phyloP scores from a whole-genome alignment of 805 yeast genomes.

The Tetrapisispora namnaoensis region DNA sequence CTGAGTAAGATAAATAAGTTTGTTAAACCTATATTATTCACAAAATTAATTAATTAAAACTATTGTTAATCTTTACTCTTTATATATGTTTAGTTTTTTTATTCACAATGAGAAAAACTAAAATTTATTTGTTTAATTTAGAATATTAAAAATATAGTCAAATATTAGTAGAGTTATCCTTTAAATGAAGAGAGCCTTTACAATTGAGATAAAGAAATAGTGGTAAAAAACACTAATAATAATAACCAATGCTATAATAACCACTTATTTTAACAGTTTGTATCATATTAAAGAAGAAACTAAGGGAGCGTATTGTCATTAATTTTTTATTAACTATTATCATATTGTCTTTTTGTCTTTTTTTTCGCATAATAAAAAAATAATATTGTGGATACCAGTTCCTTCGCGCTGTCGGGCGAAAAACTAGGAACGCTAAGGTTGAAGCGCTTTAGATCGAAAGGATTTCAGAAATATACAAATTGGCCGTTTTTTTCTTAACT shows the following conservation, averaged over 20 bases:
- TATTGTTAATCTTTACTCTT: background rate
- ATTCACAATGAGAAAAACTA: background rate
- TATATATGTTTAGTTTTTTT: constrained; percentile 1
- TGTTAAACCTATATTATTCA: background rate
- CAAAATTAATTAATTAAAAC: background rate
- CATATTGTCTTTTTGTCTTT: too few relatives aligned
- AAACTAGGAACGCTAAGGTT: constrained; percentile 19
- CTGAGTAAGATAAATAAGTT: background rate
- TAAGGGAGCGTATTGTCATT: background rate
- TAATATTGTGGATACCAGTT: constrained; percentile 11
- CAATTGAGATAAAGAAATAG: too few relatives aligned
- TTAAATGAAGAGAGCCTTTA: too few relatives aligned
- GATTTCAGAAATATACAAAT: background rate
- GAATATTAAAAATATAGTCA: too few relatives aligned
- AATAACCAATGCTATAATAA: too few relatives aligned
- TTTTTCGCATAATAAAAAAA: constrained; percentile 15
- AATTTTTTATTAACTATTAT: background rate
- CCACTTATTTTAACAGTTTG: background rate
- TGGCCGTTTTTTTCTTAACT: background rate
- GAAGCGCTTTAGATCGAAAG: constrained; percentile 14
- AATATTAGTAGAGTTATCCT: too few relatives aligned
- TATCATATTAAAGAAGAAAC: background rate
- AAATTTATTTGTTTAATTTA: too few relatives aligned
- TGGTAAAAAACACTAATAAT: too few relatives aligned
- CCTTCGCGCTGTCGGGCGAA: constrained; percentile 21